Evolutionary conservation across 208 protist species (phyloP).

Genomic region (Acanthamoeba healyi): DNA sequence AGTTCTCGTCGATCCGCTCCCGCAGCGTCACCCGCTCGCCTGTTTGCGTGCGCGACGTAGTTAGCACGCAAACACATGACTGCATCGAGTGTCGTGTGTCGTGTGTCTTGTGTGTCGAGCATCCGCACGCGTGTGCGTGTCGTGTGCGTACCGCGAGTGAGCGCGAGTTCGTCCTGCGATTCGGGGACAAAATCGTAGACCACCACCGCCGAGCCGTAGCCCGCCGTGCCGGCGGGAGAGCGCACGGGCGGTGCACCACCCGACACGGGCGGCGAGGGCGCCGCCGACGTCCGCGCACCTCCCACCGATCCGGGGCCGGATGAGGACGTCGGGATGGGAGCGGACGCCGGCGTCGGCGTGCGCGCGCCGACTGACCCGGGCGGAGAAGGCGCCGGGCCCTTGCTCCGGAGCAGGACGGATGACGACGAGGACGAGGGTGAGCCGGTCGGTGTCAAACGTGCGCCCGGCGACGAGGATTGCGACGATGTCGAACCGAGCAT

Average conservation of each 20-base stretch:
- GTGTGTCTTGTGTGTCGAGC: no score
- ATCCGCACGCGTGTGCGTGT: no score
- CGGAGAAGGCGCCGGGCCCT: no score
- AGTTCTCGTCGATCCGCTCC: conserved; percentile 38
- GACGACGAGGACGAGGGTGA: neutral
- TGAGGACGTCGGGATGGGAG: no score
- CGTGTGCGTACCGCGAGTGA: neutral
- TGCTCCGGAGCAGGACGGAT: neutral
- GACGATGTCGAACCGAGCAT: neutral
- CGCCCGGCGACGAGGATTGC: neutral
- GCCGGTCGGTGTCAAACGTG: neutral
- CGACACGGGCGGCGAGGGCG: neutral
- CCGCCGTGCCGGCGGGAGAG: neutral
- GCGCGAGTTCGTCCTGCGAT: neutral
- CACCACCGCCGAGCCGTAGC: conserved; percentile 2
- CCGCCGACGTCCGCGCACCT: neutral
- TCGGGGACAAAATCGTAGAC: conserved; percentile 12
- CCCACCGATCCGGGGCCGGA: no score
- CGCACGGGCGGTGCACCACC: neutral
- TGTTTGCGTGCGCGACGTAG: neutral
- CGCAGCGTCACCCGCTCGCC: neutral
- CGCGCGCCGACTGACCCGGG: no score
- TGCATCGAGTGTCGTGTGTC: neutral
- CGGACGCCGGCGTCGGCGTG: no score
- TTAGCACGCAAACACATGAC: neutral